These are phyloP conservation scores for Rhodofomes roseus DNA, from an alignment of 1,284 basidiomycete species.

Conservation along the genomic window DNA sequence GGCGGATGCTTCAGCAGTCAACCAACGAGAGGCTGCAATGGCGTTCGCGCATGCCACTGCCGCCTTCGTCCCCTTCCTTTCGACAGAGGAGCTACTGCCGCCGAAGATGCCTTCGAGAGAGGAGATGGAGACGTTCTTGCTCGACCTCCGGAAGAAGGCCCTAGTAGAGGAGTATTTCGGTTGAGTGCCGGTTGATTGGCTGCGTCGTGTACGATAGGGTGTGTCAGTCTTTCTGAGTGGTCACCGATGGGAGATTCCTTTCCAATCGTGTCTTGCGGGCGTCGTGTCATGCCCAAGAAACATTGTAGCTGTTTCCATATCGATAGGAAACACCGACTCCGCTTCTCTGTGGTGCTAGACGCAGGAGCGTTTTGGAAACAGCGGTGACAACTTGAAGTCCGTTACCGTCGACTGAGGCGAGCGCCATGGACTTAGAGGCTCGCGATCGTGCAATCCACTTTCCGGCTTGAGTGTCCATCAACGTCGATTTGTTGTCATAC, in stretches of 20 bases:
- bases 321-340: too few relatives aligned
- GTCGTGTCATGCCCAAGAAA: not conserved
- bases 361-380: too few relatives aligned
- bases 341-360: too few relatives aligned
- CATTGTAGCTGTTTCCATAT: too few relatives aligned
- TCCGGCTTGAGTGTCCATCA: too few relatives aligned
- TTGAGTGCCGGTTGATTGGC: constrained; percentile 8
- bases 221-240: not conserved
- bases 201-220: not conserved
- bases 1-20: constrained; percentile 7
- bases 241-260: not conserved
- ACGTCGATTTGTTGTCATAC: too few relatives aligned
- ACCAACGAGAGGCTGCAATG: constrained; percentile 34
- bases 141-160: constrained; percentile 78
- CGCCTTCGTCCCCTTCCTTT: constrained; percentile 74
- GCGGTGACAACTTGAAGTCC: too few relatives aligned
- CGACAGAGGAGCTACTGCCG: constrained; percentile 65
- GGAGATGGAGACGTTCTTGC: constrained; percentile 78
- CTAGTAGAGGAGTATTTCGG: constrained; percentile 81
- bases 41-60: constrained; percentile 57
- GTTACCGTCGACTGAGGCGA: too few relatives aligned
- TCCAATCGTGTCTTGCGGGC: too few relatives aligned
- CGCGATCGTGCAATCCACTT: too few relatives aligned
- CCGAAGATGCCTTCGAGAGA: constrained; percentile 73
- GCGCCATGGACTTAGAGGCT: too few relatives aligned